Evolutionary conservation across 176 grass and related monocot species (phyloP), one percentile per base, ranked within the genome.

Genomic region (Bonia amplexicaulis): DNA sequence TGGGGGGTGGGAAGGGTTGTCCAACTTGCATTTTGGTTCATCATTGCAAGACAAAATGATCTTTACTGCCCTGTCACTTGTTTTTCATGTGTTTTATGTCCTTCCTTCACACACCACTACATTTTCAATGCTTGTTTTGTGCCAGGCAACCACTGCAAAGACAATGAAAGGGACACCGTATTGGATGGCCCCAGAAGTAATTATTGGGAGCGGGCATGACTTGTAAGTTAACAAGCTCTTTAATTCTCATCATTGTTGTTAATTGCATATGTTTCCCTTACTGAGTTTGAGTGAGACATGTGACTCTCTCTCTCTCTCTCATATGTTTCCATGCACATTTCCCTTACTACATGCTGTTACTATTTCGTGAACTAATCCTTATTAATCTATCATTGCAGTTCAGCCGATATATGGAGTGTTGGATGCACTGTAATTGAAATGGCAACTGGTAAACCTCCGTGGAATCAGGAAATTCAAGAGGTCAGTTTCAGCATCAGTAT

Each of bases 341-440:
- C 8, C 1, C 8, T 62, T 46, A 27, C 23, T 51, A 60, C 10
- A 14, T 51, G 69, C 9, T 69, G n/a, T 59, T 60, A 58, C 79
- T 65, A n/a, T 76, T 31, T 82, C 46, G 82, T 51, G 35, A 85
- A 40, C 23, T 78, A 35, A 73, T 82, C 22, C 2, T 71, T 77
- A 76, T 65, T 39, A 20, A 20, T 72, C 57, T 60, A 58, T 55
- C 22, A 39, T 63, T 80, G 70, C 87, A 98, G 95, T 81, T 93
- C 91, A 19, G 91, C 93, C 79, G 95, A 98, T 82, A 95, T 98
- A 53, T 98, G 95, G 95, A 98, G 93, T 79, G 95, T 95, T 33
- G 95, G 95, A 41, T 98, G 95, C 77, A 95, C 95, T 19, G 93
- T 98, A 33, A 98, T 98, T 88, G 95, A 98, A 86, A 98, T 98